Evolutionary conservation across 2,329 filamentous ascomycete genomes (phyloP), one percentile per base, ranked within the genome.

Genomic region (Aspergillus candidus): DNA sequence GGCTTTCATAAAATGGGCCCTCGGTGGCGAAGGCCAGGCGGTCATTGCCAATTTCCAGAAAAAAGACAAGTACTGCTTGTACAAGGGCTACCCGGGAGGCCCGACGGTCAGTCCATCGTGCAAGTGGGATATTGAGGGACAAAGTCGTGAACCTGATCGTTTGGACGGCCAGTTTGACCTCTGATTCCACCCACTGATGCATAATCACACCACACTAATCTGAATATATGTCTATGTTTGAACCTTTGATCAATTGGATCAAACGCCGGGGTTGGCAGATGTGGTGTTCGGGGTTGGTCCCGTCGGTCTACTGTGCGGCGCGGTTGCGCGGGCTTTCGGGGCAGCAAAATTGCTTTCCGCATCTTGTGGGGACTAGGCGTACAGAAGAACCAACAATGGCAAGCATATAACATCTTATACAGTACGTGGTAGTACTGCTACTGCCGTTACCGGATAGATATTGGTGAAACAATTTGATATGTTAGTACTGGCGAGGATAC

Each of bases 231-330:
- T 3, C 22, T 7, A 10, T 27, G 22, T 7, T 10, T 27, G 18
- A 18, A 4, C 4, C 22, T 27, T 22, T 27, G 7, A 27, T 27
- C 3, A 6, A 8, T 27, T 10, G 22, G 7, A 27, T n/a, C n/a
- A n/a, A n/a, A n/a, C 75, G 53, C 85, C 86, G 2, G 87, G 87
- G 7, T 78, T 88, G 59, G 79, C 77, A 6, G 86, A 88, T 10
- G 82, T 93, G 2, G 81, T 94, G 14, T 89, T 93, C 72, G 88
- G 88, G 36, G 87, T 87, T 2, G 88, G 88, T 0, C 87, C 88
- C 3, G 86, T 96, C 2, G 90, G 90, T 3, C 73, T 96, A 38
- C 76, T 96, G 34, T 94, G 88, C 72, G 85, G 83, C 32, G 88
- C 88, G 5, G 88, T 95, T 1, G 87, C 88, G 12, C 79, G 77